Evolutionary conservation across 1,139 yeast species (phyloP).

Genomic region (Saccharomycopsis hybrid): DNA sequence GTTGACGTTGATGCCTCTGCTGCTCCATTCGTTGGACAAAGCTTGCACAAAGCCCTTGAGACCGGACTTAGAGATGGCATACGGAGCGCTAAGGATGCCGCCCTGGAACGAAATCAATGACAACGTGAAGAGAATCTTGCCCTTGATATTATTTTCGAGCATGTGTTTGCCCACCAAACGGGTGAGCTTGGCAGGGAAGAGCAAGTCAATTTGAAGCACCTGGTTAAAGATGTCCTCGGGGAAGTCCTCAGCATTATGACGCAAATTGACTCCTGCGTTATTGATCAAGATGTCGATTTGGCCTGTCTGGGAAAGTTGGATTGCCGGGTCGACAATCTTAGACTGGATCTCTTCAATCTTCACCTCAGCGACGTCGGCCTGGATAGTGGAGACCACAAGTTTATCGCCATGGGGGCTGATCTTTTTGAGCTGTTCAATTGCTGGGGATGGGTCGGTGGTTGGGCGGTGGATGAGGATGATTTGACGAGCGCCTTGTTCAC

Average conservation of each 20-base stretch:
- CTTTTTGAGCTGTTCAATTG: conserved; percentile 21
- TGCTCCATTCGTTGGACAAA: conserved; percentile 48
- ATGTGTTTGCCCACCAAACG: conserved; percentile 41
- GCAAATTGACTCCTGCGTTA: conserved; percentile 45
- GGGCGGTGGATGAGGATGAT: conserved; percentile 30
- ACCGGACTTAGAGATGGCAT: conserved; percentile 50
- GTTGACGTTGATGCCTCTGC: conserved; percentile 45
- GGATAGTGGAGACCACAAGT: conserved; percentile 22
- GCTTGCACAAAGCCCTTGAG: conserved; percentile 42
- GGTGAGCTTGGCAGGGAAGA: conserved; percentile 40
- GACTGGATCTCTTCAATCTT: conserved; percentile 21
- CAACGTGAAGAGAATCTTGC: conserved; percentile 61
- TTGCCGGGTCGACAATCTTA: conserved; percentile 24
- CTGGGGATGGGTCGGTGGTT: conserved; percentile 26
- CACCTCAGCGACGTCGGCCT: conserved; percentile 25
- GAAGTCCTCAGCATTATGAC: conserved; percentile 34
- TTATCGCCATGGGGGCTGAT: conserved; percentile 19
- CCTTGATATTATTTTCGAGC: conserved; percentile 42
- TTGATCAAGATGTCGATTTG: conserved; percentile 45
- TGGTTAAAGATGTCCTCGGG: conserved; percentile 38
- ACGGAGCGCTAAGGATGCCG: conserved; percentile 39
- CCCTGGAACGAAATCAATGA: conserved; percentile 43
- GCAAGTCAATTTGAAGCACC: conserved; percentile 45
- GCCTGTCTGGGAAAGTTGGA: conserved; percentile 27
- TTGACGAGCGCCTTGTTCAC: conserved; percentile 35